Evolutionary conservation across 2,329 filamentous ascomycete species (phyloP).

Genomic region (Aspergillus eucalypticola): DNA sequence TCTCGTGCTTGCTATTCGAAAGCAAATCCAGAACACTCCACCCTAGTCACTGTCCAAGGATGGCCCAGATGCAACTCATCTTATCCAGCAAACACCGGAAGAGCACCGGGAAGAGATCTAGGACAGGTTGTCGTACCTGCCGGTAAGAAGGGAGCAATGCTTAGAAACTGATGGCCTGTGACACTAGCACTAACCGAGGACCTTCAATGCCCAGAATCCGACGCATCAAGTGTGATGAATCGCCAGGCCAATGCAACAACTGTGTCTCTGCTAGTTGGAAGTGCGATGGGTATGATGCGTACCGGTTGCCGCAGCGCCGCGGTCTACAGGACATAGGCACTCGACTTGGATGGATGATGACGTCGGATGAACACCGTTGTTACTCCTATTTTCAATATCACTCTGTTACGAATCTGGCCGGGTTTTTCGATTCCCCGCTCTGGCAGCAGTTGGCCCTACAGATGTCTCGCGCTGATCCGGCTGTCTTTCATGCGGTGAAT

Average conservation of each 20-base stretch:
- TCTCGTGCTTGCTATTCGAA: too few relatives aligned
- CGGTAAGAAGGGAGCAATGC: constrained; percentile 5
- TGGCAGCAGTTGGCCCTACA: constrained; percentile 11
- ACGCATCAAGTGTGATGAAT: constrained; percentile 15
- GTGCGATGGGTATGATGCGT: not conserved
- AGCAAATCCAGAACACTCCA: too few relatives aligned
- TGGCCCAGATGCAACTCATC: not conserved
- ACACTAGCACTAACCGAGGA: constrained; percentile 3
- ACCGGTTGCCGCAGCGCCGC: constrained; percentile 6
- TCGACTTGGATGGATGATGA: constrained; percentile 1
- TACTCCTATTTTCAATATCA: constrained; percentile 7
- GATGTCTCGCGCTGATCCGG: constrained; percentile 1
- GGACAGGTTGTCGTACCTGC: constrained; percentile 14
- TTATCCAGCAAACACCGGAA: not conserved
- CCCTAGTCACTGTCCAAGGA: not conserved
- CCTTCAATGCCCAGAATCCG: constrained; percentile 5
- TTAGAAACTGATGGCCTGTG: not conserved
- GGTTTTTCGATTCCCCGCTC: constrained; percentile 7
- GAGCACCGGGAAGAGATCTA: constrained; percentile 1
- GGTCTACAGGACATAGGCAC: not conserved
- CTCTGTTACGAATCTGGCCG: constrained; percentile 1
- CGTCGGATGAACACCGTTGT: constrained; percentile 8
- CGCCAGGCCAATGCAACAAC: constrained; percentile 2
- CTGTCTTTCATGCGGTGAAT: constrained; percentile 8
- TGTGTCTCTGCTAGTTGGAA: constrained; percentile 2